phyloP scores from a whole-genome alignment of 1,139 yeast genomes.

The Hemisphaericaspora lyxosophila region DNA sequence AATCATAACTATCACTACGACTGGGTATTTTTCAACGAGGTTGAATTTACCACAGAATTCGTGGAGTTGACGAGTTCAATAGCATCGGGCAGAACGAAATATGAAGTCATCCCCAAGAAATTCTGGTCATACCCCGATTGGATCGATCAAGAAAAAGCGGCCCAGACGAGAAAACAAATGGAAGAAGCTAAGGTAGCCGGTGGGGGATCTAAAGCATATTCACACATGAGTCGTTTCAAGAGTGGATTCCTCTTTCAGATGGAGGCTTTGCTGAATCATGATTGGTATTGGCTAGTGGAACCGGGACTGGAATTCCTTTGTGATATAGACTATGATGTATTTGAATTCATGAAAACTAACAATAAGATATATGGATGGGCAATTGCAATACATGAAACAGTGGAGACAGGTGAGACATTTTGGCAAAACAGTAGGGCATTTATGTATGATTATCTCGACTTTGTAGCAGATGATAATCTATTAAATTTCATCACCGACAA shows the following conservation, averaged over 20 bases:
- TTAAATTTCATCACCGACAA: conserved; percentile 55
- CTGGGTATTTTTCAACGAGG: conserved; percentile 73
- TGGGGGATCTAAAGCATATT: neutral
- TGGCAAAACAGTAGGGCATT: conserved; percentile 56
- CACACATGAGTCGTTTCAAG: neutral
- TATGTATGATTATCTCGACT: conserved; percentile 40
- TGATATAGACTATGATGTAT: conserved; percentile 63
- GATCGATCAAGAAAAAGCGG: conserved; percentile 59
- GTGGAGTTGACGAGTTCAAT: conserved; percentile 42
- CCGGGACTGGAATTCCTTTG: conserved; percentile 61
- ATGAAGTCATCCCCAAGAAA: conserved; percentile 57
- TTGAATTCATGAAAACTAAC: conserved; percentile 57
- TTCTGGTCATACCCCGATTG: conserved; percentile 71
- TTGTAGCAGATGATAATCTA: conserved; percentile 43
- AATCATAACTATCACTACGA: conserved; percentile 65
- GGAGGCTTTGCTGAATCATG: conserved; percentile 48
- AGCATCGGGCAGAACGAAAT: conserved; percentile 62
- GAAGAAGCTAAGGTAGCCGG: conserved; percentile 19
- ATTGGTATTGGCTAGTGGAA: conserved; percentile 35
- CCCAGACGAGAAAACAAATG: conserved; percentile 30
- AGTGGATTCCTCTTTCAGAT: conserved; percentile 56
- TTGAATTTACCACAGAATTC: conserved; percentile 32
- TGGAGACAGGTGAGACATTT: conserved; percentile 53
- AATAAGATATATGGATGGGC: conserved; percentile 62
- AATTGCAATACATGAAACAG: conserved; percentile 57